phyloP scores from a whole-genome alignment of 2,329 filamentous ascomycete genomes.

The Aspergillus ibericus region DNA sequence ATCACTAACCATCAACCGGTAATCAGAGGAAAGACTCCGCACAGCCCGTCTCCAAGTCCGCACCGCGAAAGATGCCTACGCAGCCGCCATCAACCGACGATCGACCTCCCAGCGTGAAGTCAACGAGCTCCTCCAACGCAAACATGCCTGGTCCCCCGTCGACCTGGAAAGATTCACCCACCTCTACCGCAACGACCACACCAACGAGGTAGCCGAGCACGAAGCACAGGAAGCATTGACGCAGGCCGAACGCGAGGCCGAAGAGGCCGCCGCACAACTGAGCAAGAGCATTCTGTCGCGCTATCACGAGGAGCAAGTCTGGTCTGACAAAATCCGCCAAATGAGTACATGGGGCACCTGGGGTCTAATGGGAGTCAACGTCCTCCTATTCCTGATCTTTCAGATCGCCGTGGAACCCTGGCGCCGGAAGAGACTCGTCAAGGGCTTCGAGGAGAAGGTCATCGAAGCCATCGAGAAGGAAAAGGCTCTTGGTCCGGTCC shows the following conservation, averaged over 20 bases:
- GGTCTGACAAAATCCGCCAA: conserved; percentile 93
- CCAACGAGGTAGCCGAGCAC: conserved; percentile 81
- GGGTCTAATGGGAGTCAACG: conserved; percentile 96
- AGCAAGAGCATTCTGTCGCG: conserved; percentile 82
- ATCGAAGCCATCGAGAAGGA: conserved; percentile 69
- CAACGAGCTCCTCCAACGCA: conserved; percentile 87
- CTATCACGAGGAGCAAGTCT: conserved; percentile 99
- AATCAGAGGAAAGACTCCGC: conserved; percentile 53
- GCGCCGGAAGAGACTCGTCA: conserved; percentile 77
- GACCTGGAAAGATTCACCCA: conserved; percentile 94
- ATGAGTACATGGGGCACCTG: conserved; percentile 99
- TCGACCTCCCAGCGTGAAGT: conserved; percentile 93
- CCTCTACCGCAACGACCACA: conserved; percentile 87
- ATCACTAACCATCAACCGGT: conserved; percentile 2
- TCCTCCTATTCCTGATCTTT: conserved; percentile 80
- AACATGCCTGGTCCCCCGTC: conserved; percentile 82
- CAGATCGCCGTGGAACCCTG: conserved; percentile 92
- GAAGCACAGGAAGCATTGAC: conserved; percentile 70
- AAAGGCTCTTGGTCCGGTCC: conserved; percentile 40
- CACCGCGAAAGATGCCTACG: conserved; percentile 71
- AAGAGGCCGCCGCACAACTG: conserved; percentile 72
- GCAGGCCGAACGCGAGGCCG: conserved; percentile 74
- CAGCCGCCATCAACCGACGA: conserved; percentile 77
- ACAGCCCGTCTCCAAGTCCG: conserved; percentile 65
- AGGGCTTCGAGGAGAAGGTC: conserved; percentile 78